Evolutionary conservation across 1,284 basidiomycete species (phyloP), one percentile per base, ranked within the genome.

Genomic region (Xerocomus nothofagi): DNA sequence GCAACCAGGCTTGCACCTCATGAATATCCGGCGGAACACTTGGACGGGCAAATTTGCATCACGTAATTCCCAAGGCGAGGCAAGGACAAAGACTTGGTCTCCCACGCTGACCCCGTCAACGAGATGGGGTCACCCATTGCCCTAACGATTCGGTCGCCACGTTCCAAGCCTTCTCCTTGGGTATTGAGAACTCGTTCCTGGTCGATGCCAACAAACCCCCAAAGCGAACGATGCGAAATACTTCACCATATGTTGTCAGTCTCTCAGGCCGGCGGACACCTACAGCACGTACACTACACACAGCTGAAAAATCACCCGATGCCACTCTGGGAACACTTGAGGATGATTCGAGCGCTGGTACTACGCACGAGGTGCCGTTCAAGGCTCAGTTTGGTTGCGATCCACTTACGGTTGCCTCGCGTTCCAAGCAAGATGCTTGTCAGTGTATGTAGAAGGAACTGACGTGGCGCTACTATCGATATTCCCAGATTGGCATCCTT

Each of bases 1-100:
- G 27, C 26, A 44, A 15, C 8, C n/a, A 39, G 40, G 11, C 34
- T 24, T 46, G 50, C 40, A 26, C 39, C 38, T 44, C 55, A 51
- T 56, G 63, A 53, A 68, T 53, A 57, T 67, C 63, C 50, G 65
- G 65, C 50, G 62, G 66, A 63, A 49, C 39, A 39, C 20, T 23
- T 41, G 30, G 31, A 41, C 44, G 39, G 45, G 46, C 18, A n/a
- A 50, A 40, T 42, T 44, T 39, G 27, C 27, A 38, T 51, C 37
- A 49, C 44, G 39, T 47, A 47, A 51, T 61, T 51, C 59, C 53
- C 59, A 62, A 50, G 59, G 33, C 12, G 27, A 41, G 14, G 26
- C 37, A 21, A 34, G 21, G 10, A 39, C 36, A 29, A 17, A 14
- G 29, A 20, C 39, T 26, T 17, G 33, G 23, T 40, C 54, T 58